These are phyloP conservation scores for Beauveria varroae DNA, from an alignment of 2,329 filamentous ascomycete genomes.

Conservation along the genomic window DNA sequence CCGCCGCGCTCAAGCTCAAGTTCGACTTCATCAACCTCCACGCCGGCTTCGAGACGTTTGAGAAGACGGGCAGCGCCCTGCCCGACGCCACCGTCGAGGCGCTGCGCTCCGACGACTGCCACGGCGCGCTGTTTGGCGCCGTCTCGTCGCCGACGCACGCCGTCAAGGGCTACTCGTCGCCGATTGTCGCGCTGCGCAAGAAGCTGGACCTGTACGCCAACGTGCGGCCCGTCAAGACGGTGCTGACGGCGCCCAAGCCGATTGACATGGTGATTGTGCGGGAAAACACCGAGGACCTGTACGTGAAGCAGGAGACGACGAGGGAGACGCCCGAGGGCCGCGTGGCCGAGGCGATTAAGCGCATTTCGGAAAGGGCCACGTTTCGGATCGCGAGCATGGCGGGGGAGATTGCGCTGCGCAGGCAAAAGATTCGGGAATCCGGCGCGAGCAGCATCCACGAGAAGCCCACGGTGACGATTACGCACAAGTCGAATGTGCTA, in stretches of 20 bases:
- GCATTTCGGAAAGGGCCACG: conserved; percentile 80
- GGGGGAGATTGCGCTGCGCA: conserved; percentile 83
- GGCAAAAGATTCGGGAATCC: conserved; percentile 68
- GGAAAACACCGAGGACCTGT: conserved; percentile 97
- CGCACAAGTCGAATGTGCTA: conserved; percentile 96
- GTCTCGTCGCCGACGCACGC: conserved; percentile 86
- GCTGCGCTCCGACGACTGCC: conserved; percentile 75
- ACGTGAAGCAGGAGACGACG: conserved; percentile 94
- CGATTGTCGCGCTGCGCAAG: conserved; percentile 95
- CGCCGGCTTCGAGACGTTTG: conserved; percentile 89
- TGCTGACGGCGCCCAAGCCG: conserved; percentile 53
- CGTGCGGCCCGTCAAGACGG: conserved; percentile 88
- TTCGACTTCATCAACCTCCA: conserved; percentile 93
- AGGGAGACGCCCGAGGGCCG: conserved; percentile 65
- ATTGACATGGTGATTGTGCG: conserved; percentile 98
- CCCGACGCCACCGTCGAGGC: conserved; percentile 85
- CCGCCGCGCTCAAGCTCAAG: conserved; percentile 80
- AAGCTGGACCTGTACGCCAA: conserved; percentile 93
- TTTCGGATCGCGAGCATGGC: conserved; percentile 87
- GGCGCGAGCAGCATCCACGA: conserved; percentile 46
- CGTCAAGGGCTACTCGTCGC: conserved; percentile 91
- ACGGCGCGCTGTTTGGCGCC: conserved; percentile 93
- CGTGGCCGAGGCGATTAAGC: conserved; percentile 95
- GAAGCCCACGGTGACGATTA: conserved; percentile 79
- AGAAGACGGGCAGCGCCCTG: conserved; percentile 78